These are phyloP conservation scores for Penicillium sp. DNA, from an alignment of 2,329 filamentous ascomycete genomes.

Conservation along the genomic window DNA sequence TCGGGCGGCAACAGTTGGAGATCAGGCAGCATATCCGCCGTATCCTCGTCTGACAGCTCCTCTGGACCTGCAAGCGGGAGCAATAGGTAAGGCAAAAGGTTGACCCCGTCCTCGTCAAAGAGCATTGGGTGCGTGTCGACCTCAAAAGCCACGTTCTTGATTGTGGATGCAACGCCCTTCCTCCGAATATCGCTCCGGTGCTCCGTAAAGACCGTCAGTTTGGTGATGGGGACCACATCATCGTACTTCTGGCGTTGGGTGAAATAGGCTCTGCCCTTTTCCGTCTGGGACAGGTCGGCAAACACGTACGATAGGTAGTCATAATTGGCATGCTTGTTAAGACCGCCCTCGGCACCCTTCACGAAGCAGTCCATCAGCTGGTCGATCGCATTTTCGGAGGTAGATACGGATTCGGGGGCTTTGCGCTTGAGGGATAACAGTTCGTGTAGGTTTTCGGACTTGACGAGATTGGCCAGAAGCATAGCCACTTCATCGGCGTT, in stretches of 20 bases:
- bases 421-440: constrained; percentile 67
- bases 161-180: constrained; percentile 90
- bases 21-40: constrained; percentile 80
- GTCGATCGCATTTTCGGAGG: constrained; percentile 73
- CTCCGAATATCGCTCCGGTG: constrained; percentile 78
- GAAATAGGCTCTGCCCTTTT: constrained; percentile 72
- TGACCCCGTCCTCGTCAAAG: constrained; percentile 67
- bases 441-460: constrained; percentile 69
- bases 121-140: constrained; percentile 68
- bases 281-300: constrained; percentile 83
- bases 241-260: constrained; percentile 73
- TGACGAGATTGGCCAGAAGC: constrained; percentile 88
- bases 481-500: constrained; percentile 85
- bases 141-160: constrained; percentile 92
- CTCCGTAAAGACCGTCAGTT: constrained; percentile 92
- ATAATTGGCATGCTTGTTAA: constrained; percentile 82
- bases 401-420: constrained; percentile 66
- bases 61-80: constrained; percentile 85
- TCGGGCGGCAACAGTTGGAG: constrained; percentile 85
- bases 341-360: constrained; percentile 75
- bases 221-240: constrained; percentile 79
- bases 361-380: constrained; percentile 96
- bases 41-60: constrained; percentile 84
- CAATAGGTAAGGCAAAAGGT: constrained; percentile 83
- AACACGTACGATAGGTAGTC: constrained; percentile 95